Evolutionary conservation across 2,329 filamentous ascomycete genomes (phyloP).

Genomic region (Aspergillus awamori): DNA sequence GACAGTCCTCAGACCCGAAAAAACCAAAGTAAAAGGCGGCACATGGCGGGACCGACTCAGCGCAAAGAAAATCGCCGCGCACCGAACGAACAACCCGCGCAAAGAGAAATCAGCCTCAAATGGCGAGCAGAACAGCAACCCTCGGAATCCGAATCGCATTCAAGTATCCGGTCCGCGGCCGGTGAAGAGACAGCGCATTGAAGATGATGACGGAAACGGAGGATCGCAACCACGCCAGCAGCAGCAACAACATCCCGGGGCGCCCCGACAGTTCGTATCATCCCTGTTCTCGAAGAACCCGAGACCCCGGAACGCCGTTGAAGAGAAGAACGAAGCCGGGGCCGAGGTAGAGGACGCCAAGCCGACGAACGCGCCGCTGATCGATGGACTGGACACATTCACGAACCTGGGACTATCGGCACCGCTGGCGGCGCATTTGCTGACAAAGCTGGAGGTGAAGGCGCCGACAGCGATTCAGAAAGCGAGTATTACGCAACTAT

Average conservation of each 20-base stretch:
- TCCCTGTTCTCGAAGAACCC: slow-evolving; percentile 93
- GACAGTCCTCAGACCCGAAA: slow-evolving; percentile 62
- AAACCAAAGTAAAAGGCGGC: slow-evolving; percentile 77
- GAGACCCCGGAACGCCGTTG: slow-evolving; percentile 61
- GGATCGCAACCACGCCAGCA: slow-evolving; percentile 20
- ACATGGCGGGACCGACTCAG: slow-evolving; percentile 86
- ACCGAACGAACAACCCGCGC: slow-evolving; percentile 50
- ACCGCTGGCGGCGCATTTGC: slow-evolving; percentile 77
- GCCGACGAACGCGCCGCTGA: slow-evolving; percentile 88
- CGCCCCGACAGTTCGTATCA: slow-evolving; percentile 72
- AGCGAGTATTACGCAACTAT: slow-evolving; percentile 77
- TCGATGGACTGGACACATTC: slow-evolving; percentile 82
- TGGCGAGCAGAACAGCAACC: slow-evolving; percentile 17
- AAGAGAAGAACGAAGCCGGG: slow-evolving; percentile 36
- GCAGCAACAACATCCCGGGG: slow-evolving; percentile 39
- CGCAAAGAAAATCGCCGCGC: slow-evolving; percentile 69
- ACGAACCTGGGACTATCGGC: slow-evolving; percentile 81
- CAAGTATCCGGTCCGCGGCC: slow-evolving; percentile 36
- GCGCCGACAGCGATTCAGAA: slow-evolving; percentile 94
- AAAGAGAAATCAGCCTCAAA: slow-evolving; percentile 16
- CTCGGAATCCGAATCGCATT: slow-evolving; percentile 40
- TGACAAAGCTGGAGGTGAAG: slow-evolving; percentile 83
- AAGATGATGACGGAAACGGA: slow-evolving; percentile 32
- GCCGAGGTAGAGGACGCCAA: slow-evolving; percentile 50
- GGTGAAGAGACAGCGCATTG: slow-evolving; percentile 42